A percentile compares a stretch with the other conserved stretches of the same genome.
These are phyloP conservation scores for Penicillium longicatenatum DNA, from an alignment of 495 filamentous ascomycete genomes.

Conservation along the genomic window DNA sequence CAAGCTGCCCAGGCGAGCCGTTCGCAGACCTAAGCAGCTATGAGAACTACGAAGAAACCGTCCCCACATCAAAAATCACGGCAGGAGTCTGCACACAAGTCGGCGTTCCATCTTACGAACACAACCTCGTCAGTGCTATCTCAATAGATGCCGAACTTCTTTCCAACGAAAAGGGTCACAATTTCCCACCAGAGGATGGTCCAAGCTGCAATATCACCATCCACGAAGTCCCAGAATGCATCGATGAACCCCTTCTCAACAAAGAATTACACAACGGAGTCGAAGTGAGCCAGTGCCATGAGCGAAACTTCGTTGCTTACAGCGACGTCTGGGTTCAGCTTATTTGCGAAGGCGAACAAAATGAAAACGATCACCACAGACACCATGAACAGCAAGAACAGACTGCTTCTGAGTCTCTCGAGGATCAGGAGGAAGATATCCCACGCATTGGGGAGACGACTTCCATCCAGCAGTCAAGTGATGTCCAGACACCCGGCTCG, in stretches of 20 bases:
- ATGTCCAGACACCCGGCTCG: slow-evolving; percentile 30
- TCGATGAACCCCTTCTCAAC: slow-evolving; percentile 34
- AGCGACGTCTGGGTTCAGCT: slow-evolving; percentile 39
- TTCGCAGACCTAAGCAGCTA: slow-evolving; percentile 28
- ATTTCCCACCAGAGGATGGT: slow-evolving; percentile 16
- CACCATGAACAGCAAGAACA: background rate
- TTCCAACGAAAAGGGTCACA: slow-evolving; percentile 16
- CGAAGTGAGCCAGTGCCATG: slow-evolving; percentile 30
- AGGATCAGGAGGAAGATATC: slow-evolving; percentile 10
- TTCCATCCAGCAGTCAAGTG: slow-evolving; percentile 6
- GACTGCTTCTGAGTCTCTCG: background rate
- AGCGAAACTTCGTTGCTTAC: slow-evolving; percentile 29
- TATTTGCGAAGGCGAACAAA: slow-evolving; percentile 20
- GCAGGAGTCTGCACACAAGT: slow-evolving; percentile 33
- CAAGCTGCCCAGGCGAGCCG: slow-evolving; percentile 33
- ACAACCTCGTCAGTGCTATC: slow-evolving; percentile 30
- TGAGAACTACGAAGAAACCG: slow-evolving; percentile 31
- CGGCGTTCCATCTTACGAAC: slow-evolving; percentile 31
- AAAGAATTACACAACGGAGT: slow-evolving; percentile 25
- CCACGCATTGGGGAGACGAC: slow-evolving; percentile 19
- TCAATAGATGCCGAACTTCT: slow-evolving; percentile 36
- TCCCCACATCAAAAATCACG: slow-evolving; percentile 27
- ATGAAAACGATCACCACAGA: background rate
- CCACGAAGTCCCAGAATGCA: slow-evolving; percentile 40
- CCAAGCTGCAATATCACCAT: slow-evolving; percentile 38